Evolutionary conservation across 345 rosid genomes (phyloP), one percentile per base, ranked within the genome.

Genomic region (Carallia brachiata): DNA sequence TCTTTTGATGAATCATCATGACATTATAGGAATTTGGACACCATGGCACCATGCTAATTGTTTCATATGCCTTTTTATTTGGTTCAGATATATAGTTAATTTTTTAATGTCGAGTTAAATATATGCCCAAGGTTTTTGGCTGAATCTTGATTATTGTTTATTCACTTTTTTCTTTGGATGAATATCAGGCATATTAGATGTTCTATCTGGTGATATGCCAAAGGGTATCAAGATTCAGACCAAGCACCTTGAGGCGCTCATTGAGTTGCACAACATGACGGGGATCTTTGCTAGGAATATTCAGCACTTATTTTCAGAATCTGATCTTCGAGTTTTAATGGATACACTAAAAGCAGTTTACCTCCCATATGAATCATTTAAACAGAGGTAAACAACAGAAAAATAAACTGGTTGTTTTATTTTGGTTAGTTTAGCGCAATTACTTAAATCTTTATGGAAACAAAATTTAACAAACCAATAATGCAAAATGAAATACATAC

Each of bases 151-250:
- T 55, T 34, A 15, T 55, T 57, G 10, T 23, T 31, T 39, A 30
- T n/a, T n/a, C 75, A 59, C 70, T 62, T 62, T 32, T 32, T 74
- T 78, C 44, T 60, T 62, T 73, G 9, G 67, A 30, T 66, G 62
- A 72, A 48, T 54, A 44, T 68, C 78, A 95, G 98, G 99, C 52
- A 79, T 95, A 81, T 73, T 95, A 73, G 99, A 95, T 79, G 80
- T 90, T 68, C 74, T 92, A 75, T 89, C 94, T 57, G 98, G 93
- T 77, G 98, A 95, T 80, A 80, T 92, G 88, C 91, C 92, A n/a
- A 95, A 90, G 84, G 96, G 93, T 68, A 85, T 84, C 77, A 84
- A 86, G 79, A 82, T 92, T 79, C 99, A 95, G 79, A 81, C 92
- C 47, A 92, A 89, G 85, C 99, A 95, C 79, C 90, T 95, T 61